Evolutionary conservation across 352 stramenopile genomes (phyloP), one percentile per base, ranked within the genome.

Genomic region (Globisporangium nunn): DNA sequence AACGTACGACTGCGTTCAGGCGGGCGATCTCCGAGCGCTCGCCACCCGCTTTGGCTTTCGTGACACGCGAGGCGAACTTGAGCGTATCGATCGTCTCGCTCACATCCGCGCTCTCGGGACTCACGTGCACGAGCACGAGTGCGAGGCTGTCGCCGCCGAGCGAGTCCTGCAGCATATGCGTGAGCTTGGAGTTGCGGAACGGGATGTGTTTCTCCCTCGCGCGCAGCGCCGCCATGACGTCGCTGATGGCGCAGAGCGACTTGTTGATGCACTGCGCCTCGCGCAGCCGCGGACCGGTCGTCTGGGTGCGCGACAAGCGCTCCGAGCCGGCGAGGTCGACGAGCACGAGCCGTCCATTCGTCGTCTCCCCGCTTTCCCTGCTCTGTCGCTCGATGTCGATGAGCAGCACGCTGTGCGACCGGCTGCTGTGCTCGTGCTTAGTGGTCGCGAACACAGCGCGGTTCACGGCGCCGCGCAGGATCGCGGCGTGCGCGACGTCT

Each of bases 111-210:
- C 62, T 69, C 30, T 39, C 67, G 0, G 81, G 70, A 31, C 72
- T 86, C 41, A 92, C 75, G 41, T 92, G 82, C 2, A 90, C 71
- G 3, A 92, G 54, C 53, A 92, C 56, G 28, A 92, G 56, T 41
- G 72, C 75, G 28, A 72, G 70, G 50, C 66, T 81, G 30, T 71
- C 55, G 2, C 63, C 69, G 8, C 74, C 73, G 11, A 92, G 56
- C 31, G 79, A 88, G 45, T 92, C 81, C 54, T 93, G 85, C 31
- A 95, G 65, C 58, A 95, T 57, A 58, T 92, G 80, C 18, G 85
- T 95, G 28, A 95, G 74, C 65, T 95, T 95, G 11, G 81, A 88
- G 54, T 95, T 93, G 12, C 85, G 71, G 54, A 85, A 95, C 49
- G 83, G 84, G 3, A 95, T 72, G 61, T 93, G 81, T 29, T 91